Conservation (phyloP, 2,329 filamentous ascomycete genomes). For the Tolypocladium paradoxum region DNA sequence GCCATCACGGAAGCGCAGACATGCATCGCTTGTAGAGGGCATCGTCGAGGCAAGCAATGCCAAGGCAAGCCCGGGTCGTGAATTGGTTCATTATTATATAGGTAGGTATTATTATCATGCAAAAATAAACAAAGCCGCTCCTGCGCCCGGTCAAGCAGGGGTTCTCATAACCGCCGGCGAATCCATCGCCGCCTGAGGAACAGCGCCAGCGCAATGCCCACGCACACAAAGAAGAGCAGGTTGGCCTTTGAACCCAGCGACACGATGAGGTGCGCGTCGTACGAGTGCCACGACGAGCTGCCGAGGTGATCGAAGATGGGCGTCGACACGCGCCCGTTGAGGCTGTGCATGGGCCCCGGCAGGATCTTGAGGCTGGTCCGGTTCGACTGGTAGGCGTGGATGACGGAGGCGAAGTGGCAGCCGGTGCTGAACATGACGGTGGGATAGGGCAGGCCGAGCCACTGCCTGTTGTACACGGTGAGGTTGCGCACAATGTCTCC, state of each 20-base stretch:
- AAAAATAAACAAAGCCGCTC: background rate
- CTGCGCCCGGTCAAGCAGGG: background rate
- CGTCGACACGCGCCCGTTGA: slow-evolving; percentile 27
- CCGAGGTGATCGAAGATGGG: slow-evolving; percentile 30
- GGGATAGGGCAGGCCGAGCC: slow-evolving; percentile 26
- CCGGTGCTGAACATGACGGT: slow-evolving; percentile 33
- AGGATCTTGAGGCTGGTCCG: slow-evolving; percentile 24
- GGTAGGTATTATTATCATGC: background rate
- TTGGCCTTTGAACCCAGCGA: slow-evolving; percentile 7
- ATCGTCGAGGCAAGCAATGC: background rate
- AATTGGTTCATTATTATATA: background rate
- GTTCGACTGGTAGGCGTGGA: slow-evolving; percentile 24
- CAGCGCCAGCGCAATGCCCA: slow-evolving; percentile 9
- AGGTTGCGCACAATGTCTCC: slow-evolving; percentile 21
- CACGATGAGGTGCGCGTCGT: slow-evolving; percentile 17
- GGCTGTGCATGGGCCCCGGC: slow-evolving; percentile 24
- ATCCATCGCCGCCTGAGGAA: slow-evolving; percentile 8
- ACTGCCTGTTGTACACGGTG: slow-evolving; percentile 22
- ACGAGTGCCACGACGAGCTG: slow-evolving; percentile 30
- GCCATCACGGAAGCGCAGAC: too few relatives aligned
- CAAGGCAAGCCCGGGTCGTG: background rate
- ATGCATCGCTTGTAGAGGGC: background rate
- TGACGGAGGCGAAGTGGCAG: slow-evolving; percentile 29
- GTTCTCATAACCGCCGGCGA: slow-evolving; percentile 8
- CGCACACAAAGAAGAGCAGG: slow-evolving; percentile 9